Evolutionary conservation across 805 yeast genomes (phyloP), one percentile per base, ranked within the genome.

Genomic region (Yarrowia bubula): DNA sequence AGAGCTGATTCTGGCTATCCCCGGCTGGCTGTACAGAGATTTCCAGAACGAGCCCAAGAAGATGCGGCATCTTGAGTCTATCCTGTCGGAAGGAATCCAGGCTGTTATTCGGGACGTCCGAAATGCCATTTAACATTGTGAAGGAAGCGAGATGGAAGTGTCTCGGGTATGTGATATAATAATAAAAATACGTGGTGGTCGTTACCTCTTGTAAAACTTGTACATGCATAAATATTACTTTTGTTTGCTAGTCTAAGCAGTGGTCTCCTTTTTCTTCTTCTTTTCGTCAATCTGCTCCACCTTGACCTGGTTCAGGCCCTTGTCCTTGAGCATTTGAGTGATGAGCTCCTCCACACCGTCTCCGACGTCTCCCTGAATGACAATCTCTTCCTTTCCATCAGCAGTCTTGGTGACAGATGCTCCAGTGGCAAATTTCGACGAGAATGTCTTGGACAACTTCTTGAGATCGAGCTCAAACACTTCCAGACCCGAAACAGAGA

Each of bases 371-470:
- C 98, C 98, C 78, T 92, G 98, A 67, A 92, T 88, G 66, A 90
- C 84, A 65, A 92, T 85, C 73, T 92, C 98, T 68, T 93, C 97
- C 75, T 89, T 90, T 77, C 92, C 92, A 69, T 92, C 98, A 3
- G 86, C 92, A 69, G 86, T 89, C 77, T 92, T 92, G 4, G 92
- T 86, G 13, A 92, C 96, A 22, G 95, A 86, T 33, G 97, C 93
- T 61, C 98, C 98, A 8, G 98, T 92, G 13, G 98, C 98, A 74
- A 93, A 92, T 75, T 89, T 91, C 39, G 95, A 87, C 0, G 98
- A 95, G 76, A 93, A 92, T 0, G 92, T 86, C 81, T 93, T 93
- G 50, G 97, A 89, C 69, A 91, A 80, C 74, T 92, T 92, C 79
- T 92, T 92, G 84, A 90, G 83, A 74, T 92, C 97, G 55, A 91